phyloP scores from a whole-genome alignment of 495 filamentous ascomycete genomes.

The Penicillium manginii region DNA sequence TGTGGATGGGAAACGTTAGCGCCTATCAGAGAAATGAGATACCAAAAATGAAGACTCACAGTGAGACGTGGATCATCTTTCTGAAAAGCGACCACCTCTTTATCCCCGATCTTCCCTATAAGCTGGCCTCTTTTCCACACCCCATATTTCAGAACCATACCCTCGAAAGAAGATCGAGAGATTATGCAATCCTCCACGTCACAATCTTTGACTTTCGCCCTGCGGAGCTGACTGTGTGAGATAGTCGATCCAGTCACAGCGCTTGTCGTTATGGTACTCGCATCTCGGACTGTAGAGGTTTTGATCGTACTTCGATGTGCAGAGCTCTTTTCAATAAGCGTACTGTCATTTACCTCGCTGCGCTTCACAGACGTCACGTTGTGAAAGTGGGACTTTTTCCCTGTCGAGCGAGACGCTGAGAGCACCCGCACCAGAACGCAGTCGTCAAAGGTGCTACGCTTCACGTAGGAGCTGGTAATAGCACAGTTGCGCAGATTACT shows the following conservation, averaged over 20 bases:
- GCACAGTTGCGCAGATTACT: conserved; percentile 25
- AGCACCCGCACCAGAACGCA: conserved; percentile 23
- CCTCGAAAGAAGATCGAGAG: conserved; percentile 28
- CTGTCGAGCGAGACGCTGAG: conserved; percentile 14
- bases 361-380: conserved; percentile 20
- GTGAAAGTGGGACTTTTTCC: conserved; percentile 17
- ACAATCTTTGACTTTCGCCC: conserved; percentile 30
- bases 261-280: conserved; percentile 19
- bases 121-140: conserved; percentile 42
- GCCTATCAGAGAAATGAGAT: neutral
- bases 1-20: neutral
- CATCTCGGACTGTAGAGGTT: conserved; percentile 23
- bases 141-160: conserved; percentile 37
- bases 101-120: conserved; percentile 29
- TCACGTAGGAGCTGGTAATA: conserved; percentile 19
- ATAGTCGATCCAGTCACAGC: conserved; percentile 20
- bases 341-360: conserved; percentile 28
- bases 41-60: conserved; percentile 6
- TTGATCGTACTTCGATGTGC: conserved; percentile 19
- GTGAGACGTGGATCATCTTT: conserved; percentile 3
- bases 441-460: conserved; percentile 19
- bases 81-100: conserved; percentile 22
- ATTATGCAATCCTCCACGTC: conserved; percentile 37
- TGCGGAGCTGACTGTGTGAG: conserved; percentile 20
- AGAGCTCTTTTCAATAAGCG: conserved; percentile 17